A percentile compares a stretch with the other conserved stretches of the same genome.
Conservation (phyloP, 2,329 filamentous ascomycete species). For the Bertia moriformis region DNA sequence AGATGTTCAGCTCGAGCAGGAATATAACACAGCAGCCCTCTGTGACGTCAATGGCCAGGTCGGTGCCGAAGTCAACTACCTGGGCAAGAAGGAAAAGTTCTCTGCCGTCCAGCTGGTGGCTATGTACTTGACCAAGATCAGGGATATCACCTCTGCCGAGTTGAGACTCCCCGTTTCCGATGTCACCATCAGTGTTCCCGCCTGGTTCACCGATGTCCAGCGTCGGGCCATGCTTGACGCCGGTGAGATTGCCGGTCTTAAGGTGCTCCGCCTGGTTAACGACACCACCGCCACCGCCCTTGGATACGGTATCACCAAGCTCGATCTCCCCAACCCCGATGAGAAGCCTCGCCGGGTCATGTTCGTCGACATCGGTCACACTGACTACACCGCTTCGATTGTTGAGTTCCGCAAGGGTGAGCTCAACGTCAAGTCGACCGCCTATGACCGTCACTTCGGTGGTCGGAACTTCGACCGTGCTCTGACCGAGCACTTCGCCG, state of each 20-base stretch:
- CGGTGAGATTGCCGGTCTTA: conserved; percentile 82
- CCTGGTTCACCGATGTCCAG: conserved; percentile 95
- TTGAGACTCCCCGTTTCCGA: conserved; percentile 83
- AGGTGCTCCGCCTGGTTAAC: conserved; percentile 87
- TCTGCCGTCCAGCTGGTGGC: conserved; percentile 83
- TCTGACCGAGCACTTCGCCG: conserved; percentile 82
- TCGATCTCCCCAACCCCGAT: conserved; percentile 74
- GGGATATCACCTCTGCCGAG: conserved; percentile 72
- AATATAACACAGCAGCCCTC: conserved; percentile 73
- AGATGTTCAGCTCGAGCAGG: conserved; percentile 83
- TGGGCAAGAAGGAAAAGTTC: conserved; percentile 91
- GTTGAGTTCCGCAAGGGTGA: conserved; percentile 97
- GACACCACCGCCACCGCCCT: conserved; percentile 93
- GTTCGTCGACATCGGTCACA: conserved; percentile 92
- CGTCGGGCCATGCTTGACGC: conserved; percentile 80
- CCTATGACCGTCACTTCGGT: conserved; percentile 91
- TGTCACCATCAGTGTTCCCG: conserved; percentile 82
- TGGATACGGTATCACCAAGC: conserved; percentile 94
- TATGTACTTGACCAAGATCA: conserved; percentile 94
- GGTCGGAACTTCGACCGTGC: conserved; percentile 95
- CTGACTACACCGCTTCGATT: conserved; percentile 85
- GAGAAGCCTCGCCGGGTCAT: conserved; percentile 83
- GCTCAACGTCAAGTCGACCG: conserved; percentile 79
- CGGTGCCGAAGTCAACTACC: conserved; percentile 82
- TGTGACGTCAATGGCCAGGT: conserved; percentile 88